phyloP scores from a whole-genome alignment of 2,329 filamentous ascomycete species.

The Aureobasidium sp. region DNA sequence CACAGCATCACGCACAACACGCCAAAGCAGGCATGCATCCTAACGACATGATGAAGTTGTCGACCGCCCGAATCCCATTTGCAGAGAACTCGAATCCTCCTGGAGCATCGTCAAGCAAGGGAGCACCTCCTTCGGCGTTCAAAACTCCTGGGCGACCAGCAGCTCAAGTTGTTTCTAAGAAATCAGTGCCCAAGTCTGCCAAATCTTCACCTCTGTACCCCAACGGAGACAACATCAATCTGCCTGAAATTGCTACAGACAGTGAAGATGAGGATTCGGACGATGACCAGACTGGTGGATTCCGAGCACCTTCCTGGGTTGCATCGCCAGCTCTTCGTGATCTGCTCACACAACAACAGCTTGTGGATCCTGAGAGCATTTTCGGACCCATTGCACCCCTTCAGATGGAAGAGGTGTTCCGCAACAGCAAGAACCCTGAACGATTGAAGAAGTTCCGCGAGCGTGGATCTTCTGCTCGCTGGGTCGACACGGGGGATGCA shows the following conservation, averaged over 20 bases:
- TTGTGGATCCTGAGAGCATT: conserved; percentile 72
- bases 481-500: conserved; percentile 63
- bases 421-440: conserved; percentile 63
- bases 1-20: conserved; percentile 57
- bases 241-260: conserved; percentile 93
- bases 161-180: conserved; percentile 23
- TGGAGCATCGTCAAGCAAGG: conserved; percentile 24
- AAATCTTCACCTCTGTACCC: conserved; percentile 79
- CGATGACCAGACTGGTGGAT: conserved; percentile 38
- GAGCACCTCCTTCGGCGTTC: conserved; percentile 27
- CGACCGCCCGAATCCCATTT: conserved; percentile 84
- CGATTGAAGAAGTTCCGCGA: conserved; percentile 80
- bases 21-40: conserved; percentile 49
- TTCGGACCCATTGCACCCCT: conserved; percentile 84
- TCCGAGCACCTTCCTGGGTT: conserved; percentile 72
- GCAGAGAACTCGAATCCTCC: conserved; percentile 57
- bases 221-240: conserved; percentile 80
- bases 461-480: conserved; percentile 90
- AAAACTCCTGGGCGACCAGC: conserved; percentile 61
- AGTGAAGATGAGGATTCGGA: conserved; percentile 71
- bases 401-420: conserved; percentile 95
- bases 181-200: conserved; percentile 45
- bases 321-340: conserved; percentile 74
- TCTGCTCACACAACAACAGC: conserved; percentile 72
- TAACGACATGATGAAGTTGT: conserved; percentile 77